Base-by-base conservation (phyloP, 495 filamentous ascomycete species). In the Pseudoneurospora amorphoporcata region DNA sequence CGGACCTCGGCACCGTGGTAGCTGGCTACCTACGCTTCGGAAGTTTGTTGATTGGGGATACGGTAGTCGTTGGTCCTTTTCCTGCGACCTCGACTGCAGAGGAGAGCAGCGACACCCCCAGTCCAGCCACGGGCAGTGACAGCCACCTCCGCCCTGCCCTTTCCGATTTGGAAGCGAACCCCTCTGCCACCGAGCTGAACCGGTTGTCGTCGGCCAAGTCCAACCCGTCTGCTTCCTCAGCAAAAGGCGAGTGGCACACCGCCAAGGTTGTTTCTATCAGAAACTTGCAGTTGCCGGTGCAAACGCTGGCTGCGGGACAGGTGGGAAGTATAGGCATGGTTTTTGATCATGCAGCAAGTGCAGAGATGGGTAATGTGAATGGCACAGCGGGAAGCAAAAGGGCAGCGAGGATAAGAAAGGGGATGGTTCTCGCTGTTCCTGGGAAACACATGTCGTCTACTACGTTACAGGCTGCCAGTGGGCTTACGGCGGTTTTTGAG, bases 311-410 rank as follows among this genome's bases (percentile, higher is more conserved):
- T 17, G 86, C 88, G 16, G 95, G 92, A 69, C 94, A 98, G 84
- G 95, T 95, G 3, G 95, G 96, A 3, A 97, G 94, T 3, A 88
- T 99, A 37, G 95, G 94, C 3, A 83, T 98, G 70, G 87, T 92
- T 23, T 88, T 91, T 74, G 81, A 85, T 68, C 74, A 70, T 23
- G 23, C 23, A 23, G 23, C 23, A 23, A 23, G 23, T 23, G 9
- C 47, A 16, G 79, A 74, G 6, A 72, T 77, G 16, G 69, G 71
- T 17, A 74, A 72, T 8, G 19, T 75, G 84, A 47, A 79, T 78
- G 68, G 23, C 2, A 32, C 39, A 10, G 42, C 32, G 39, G 4
- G 65, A 29, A 41, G 23, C 35, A 37, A 45, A 14, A n/a, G 71
- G 47, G 39, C 41, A 47, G 3, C 53, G 53, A 85, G 88, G 40